Evolutionary conservation across 2,329 filamentous ascomycete species (phyloP), one percentile per base, ranked within the genome.

Genomic region (Hymenoscyphus occultus): DNA sequence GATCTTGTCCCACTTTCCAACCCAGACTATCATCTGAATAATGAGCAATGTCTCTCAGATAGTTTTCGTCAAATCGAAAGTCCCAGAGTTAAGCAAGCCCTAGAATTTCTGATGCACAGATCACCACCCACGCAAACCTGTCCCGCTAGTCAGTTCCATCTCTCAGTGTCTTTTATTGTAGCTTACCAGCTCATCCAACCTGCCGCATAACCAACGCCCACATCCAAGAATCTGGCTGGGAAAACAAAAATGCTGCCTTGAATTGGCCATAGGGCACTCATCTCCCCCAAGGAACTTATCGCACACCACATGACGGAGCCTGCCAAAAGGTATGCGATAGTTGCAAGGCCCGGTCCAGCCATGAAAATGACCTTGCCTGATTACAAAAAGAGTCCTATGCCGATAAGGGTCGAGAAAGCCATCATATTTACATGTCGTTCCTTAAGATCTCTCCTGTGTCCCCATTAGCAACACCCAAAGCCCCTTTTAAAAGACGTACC

Each of bases 261-360:
- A 10, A 78, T 68, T 3, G 78, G 78, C 54, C 78, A 74, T 67
- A 76, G 75, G 13, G 77, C 76, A 9, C 75, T 75, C 76, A 79
- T 77, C 69, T 79, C 78, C 42, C 76, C 77, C 69, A 78, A 71
- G 39, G 71, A 73, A 64, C 73, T 73, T 64, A 82, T 80, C 39
- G 83, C 80, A 60, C 78, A 81, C 71, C 77, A 82, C n/a, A 83
- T 74, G 59, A 81, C 80, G 67, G 80, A 77, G 0, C 80, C 81
- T 2, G 79, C 81, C 64, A 80, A 73, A 31, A 77, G 67, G 65
- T 81, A 81, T 7, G 76, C 78, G 5, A 81, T 72, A 60, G 80
- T 77, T 1, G 71, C 76, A 5, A 78, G 79, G 2, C 80, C 68
- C 14, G 79, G 79, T 0, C 79, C 80, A 0, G 78, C 78, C 1